Conservation (phyloP, 2,329 filamentous ascomycete species). For the Fusarium fujikuroi region DNA sequence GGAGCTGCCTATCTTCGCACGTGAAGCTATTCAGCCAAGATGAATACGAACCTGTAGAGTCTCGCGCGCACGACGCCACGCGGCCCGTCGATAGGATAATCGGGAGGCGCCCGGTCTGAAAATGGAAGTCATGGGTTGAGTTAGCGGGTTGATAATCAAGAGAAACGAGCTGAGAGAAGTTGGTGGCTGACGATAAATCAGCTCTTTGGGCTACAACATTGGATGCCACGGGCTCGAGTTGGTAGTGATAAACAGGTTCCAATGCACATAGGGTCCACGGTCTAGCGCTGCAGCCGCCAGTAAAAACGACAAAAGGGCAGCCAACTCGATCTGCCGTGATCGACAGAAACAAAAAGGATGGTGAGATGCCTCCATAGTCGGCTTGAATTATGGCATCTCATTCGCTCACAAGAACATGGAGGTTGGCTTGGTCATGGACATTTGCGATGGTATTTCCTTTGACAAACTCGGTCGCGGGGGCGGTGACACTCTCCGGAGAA, state of each 20-base stretch:
- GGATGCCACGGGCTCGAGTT: slow-evolving; percentile 23
- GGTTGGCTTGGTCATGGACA: slow-evolving; percentile 8
- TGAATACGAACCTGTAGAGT: slow-evolving; percentile 34
- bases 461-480: slow-evolving; percentile 24
- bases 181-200: slow-evolving; percentile 37
- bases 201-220: slow-evolving; percentile 8
- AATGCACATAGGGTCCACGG: slow-evolving; percentile 33
- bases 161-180: slow-evolving; percentile 37
- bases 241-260: slow-evolving; percentile 37
- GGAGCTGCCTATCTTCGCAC: slow-evolving; percentile 39
- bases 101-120: slow-evolving; percentile 33
- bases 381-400: slow-evolving; percentile 1
- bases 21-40: slow-evolving; percentile 39
- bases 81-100: slow-evolving; percentile 30
- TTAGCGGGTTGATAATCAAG: slow-evolving; percentile 29
- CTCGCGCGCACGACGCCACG: slow-evolving; percentile 39
- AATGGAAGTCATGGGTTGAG: slow-evolving; percentile 43
- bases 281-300: slow-evolving; percentile 37
- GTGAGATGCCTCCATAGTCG: slow-evolving; percentile 5
- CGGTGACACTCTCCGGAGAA: slow-evolving; percentile 18
- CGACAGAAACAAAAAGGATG: slow-evolving; percentile 9
- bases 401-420: slow-evolving; percentile 20
- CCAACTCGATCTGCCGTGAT: slow-evolving; percentile 19
- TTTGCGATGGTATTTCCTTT: slow-evolving; percentile 12
- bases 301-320: slow-evolving; percentile 16